Evolutionary conservation across 1,284 basidiomycete species (phyloP), one percentile per base, ranked within the genome.

Genomic region (Schizopora paradoxa): DNA sequence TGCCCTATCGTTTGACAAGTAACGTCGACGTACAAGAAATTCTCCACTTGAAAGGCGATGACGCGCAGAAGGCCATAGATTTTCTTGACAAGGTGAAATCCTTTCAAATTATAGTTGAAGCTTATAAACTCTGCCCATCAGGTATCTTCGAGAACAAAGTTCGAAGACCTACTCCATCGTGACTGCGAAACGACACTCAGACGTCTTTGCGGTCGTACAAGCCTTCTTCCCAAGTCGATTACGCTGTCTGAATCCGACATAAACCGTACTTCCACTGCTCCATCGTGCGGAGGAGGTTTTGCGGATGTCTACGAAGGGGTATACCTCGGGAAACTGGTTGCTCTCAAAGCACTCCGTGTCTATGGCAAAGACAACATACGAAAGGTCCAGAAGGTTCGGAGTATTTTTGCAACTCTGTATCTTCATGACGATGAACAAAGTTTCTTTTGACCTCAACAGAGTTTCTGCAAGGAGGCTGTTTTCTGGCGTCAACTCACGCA

Each of bases 291-390:
- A 11, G 52, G 52, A n/a, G 49, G 49, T 5, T 54, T 48, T 43
- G 52, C 49, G n/a, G 40, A 54, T 31, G 50, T 54, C 2, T 54
- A 37, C 28, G 27, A 22, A 4, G 50, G 52, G 3, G 14, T 8
- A 14, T 48, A 49, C 38, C 25, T 36, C 4, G 46, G 28, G 1
- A 21, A 37, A 11, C 10, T 41, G 4, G 52, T 54, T 1, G 52
- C 52, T 7, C 13, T 54, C 7, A 54, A 54, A 31, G 48, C 39
- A 6, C 32, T 48, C 19, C 45, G 49, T 4, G 31, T 45, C 3
- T 47, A 31, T n/a, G 34, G 22, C 1, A 27, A 26, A n/a, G 46
- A 45, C 10, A 23, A 46, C 18, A 11, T 39, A 13, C 25, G 27
- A 25, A 40, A 23, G 7, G 3, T 34, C 4, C 11, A 21, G 18